Evolutionary conservation across 805 yeast species (phyloP), one percentile per base, ranked within the genome.

Genomic region (Metschnikowia corniflorae): DNA sequence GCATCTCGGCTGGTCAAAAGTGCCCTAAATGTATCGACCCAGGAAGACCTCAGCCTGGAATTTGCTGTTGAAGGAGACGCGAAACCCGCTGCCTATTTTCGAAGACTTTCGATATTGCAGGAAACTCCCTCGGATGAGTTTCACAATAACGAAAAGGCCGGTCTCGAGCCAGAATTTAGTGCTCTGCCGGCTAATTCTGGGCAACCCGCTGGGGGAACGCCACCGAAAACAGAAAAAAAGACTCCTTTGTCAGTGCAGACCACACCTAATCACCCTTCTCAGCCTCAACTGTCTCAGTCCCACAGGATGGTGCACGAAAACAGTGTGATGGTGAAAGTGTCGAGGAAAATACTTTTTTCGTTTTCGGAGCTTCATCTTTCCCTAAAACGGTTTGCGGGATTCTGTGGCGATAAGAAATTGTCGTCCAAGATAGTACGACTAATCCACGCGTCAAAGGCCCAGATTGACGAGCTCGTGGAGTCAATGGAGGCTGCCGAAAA

Each of bases 291-390:
- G 1, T 6, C 15, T 18, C 31, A 28, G 18, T 6, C 13, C 15
- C 26, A 24, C 3, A 13, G n/a, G n/a, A 22, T 28, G 10, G 23
- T 26, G 20, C 39, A 19, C 37, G 37, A 28, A 22, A 37, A 32
- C 17, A 18, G 14, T 14, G 33, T 37, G 2, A 47, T 63, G 2
- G 57, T 70, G 13, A 75, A 65, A 43, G 74, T 68, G 1, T 73
- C 82, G n/a, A 63, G 85, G 39, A 82, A 81, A 46, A 55, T 82
- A 9, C 53, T 80, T 8, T 80, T 78, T 51, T 67, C 84, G 2
- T 73, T 79, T 37, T 76, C 81, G 29, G 86, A 82, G 51, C 68
- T 82, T 26, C 86, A 79, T 43, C 71, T 78, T 23, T 74, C 77
- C 4, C 63, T 81, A 7, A 63, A 79, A 44, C 65, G 78, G 37